These are phyloP conservation scores for Cordyceps tenuipes DNA, from an alignment of 2,329 filamentous ascomycete genomes.

Conservation along the genomic window DNA sequence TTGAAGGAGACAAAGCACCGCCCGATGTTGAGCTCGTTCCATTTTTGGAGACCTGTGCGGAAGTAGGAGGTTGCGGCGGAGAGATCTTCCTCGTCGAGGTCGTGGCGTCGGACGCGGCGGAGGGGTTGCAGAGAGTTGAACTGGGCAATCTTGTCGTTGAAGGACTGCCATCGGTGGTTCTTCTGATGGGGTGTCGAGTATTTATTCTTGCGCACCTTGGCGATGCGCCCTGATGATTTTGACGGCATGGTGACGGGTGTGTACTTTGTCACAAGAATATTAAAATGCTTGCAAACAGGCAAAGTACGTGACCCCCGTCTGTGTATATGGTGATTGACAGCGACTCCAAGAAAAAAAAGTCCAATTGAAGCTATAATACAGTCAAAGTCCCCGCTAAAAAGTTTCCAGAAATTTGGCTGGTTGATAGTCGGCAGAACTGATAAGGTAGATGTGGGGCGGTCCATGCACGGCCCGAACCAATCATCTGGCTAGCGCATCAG, in stretches of 20 bases:
- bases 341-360: slow-evolving; percentile 16
- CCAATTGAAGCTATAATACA: slow-evolving; percentile 2
- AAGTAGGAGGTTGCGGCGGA: slow-evolving; percentile 80
- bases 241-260: slow-evolving; percentile 46
- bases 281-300: slow-evolving; percentile 13
- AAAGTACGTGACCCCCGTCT: slow-evolving; percentile 10
- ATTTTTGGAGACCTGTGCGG: slow-evolving; percentile 71
- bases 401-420: slow-evolving; percentile 23
- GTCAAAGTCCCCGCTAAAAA: slow-evolving; percentile 14
- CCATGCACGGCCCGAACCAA: slow-evolving; percentile 20
- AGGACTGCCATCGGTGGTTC: slow-evolving; percentile 85
- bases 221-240: slow-evolving; percentile 57
- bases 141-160: slow-evolving; percentile 81
- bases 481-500: slow-evolving; percentile 25
- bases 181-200: slow-evolving; percentile 66
- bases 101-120: slow-evolving; percentile 77
- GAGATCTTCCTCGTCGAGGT: slow-evolving; percentile 71
- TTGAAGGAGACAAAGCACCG: slow-evolving; percentile 71
- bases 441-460: slow-evolving; percentile 20
- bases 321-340: background rate
- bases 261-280: background rate
- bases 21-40: slow-evolving; percentile 86
- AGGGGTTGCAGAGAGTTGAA: slow-evolving; percentile 86
- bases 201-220: slow-evolving; percentile 62
- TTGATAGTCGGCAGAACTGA: slow-evolving; percentile 26